These are phyloP conservation scores for Sedum album DNA, from an alignment of 164 flowering plant species.

Conservation along the genomic window DNA sequence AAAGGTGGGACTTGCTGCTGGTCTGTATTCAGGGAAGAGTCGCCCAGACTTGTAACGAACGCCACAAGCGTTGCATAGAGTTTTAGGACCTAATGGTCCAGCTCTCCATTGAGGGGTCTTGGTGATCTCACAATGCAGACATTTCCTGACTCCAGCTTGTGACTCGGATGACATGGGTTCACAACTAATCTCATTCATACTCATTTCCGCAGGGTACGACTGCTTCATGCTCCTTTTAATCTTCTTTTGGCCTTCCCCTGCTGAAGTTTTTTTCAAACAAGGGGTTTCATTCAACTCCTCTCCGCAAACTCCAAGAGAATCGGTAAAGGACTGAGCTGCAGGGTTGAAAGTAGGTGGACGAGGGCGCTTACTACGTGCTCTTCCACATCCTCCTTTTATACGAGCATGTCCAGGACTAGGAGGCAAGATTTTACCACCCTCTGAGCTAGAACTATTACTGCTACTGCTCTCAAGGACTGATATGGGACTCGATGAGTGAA, in stretches of 20 bases:
- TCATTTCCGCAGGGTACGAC: neutral
- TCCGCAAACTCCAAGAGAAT: neutral
- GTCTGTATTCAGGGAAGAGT: slow-evolving; percentile 90
- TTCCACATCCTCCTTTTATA: slow-evolving; percentile 28
- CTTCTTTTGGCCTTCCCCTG: slow-evolving; percentile 30
- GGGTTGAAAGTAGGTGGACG: slow-evolving; percentile 68
- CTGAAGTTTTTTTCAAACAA: neutral
- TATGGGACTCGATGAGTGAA: slow-evolving; percentile 64
- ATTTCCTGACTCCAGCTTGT: slow-evolving; percentile 43
- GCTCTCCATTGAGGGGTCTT: slow-evolving; percentile 96
- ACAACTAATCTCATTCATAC: slow-evolving; percentile 1
- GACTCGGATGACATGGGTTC: neutral
- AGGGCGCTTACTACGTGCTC: slow-evolving; percentile 87
- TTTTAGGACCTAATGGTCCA: slow-evolving; percentile 94
- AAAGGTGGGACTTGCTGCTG: slow-evolving; percentile 93
- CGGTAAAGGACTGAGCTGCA: slow-evolving; percentile 31
- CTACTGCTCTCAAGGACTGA: slow-evolving; percentile 55
- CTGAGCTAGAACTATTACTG: slow-evolving; percentile 41
- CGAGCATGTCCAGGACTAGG: slow-evolving; percentile 24
- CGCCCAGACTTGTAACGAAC: slow-evolving; percentile 91
- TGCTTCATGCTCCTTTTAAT: slow-evolving; percentile 35
- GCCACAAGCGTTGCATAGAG: slow-evolving; percentile 95
- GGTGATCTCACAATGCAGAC: slow-evolving; percentile 83
- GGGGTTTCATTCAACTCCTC: neutral
- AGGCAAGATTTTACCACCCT: slow-evolving; percentile 24